phyloP scores from a whole-genome alignment of 768 basidiomycete species.

The Cystofilobasidium capitatum region DNA sequence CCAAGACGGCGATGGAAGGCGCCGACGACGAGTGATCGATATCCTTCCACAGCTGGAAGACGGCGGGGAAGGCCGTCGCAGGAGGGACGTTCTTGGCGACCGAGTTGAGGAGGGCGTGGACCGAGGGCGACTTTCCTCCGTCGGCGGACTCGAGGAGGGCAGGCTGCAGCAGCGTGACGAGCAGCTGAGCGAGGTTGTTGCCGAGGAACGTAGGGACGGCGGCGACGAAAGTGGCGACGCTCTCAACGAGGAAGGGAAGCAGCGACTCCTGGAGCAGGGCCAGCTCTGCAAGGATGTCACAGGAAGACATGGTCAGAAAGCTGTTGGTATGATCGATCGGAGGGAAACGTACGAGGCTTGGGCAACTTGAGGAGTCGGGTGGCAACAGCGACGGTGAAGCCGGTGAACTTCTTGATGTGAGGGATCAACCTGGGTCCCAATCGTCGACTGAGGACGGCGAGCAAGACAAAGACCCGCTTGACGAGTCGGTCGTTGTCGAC shows the following conservation, averaged over 20 bases:
- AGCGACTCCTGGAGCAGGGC: slow-evolving; percentile 13
- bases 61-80: slow-evolving; percentile 56
- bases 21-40: slow-evolving; percentile 32
- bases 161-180: slow-evolving; percentile 29
- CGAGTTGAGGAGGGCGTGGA: slow-evolving; percentile 51
- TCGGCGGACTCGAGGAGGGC: slow-evolving; percentile 11
- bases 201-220: slow-evolving; percentile 65
- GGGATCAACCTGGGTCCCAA: slow-evolving; percentile 85
- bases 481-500: slow-evolving; percentile 41
- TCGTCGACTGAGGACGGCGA: slow-evolving; percentile 58
- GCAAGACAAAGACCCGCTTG: slow-evolving; percentile 42
- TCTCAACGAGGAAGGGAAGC: slow-evolving; percentile 36
- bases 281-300: background rate
- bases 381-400: slow-evolving; percentile 46
- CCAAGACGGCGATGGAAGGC: slow-evolving; percentile 51
- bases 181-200: slow-evolving; percentile 32
- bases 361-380: slow-evolving; percentile 13
- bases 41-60: slow-evolving; percentile 43
- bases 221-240: slow-evolving; percentile 59
- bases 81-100: slow-evolving; percentile 62
- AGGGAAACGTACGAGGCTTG: background rate
- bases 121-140: slow-evolving; percentile 15
- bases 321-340: background rate
- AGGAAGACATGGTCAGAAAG: background rate
- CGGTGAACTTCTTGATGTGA: slow-evolving; percentile 61